phyloP scores from a whole-genome alignment of 768 basidiomycete species.

The Naganishia onofrii region DNA sequence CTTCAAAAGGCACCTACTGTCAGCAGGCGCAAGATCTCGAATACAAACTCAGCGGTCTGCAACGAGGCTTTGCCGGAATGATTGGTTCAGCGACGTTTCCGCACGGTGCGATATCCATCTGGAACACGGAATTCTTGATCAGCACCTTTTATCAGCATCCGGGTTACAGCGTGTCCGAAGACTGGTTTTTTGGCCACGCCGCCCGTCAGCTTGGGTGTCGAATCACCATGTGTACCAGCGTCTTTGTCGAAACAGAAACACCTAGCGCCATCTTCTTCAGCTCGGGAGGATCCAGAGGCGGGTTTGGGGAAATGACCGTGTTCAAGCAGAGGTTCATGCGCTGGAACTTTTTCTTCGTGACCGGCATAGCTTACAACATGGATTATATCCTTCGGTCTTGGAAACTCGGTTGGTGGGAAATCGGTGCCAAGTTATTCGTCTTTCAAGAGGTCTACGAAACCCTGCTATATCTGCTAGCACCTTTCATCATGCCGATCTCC shows the following conservation, averaged over 20 bases:
- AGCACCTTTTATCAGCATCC: slow-evolving; percentile 18
- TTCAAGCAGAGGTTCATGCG: slow-evolving; percentile 25
- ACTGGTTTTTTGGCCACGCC: slow-evolving; percentile 20
- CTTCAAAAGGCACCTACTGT: slow-evolving; percentile 6
- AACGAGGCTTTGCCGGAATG: slow-evolving; percentile 11
- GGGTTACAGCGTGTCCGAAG: slow-evolving; percentile 18
- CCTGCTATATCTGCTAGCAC: slow-evolving; percentile 24
- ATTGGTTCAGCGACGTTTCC: slow-evolving; percentile 17
- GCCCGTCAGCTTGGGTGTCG: slow-evolving; percentile 17
- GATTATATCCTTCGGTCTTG: slow-evolving; percentile 26
- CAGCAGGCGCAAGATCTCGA: slow-evolving; percentile 22
- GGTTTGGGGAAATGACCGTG: slow-evolving; percentile 24
- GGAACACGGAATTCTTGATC: slow-evolving; percentile 23
- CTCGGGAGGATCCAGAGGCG: slow-evolving; percentile 23
- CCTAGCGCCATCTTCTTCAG: slow-evolving; percentile 13
- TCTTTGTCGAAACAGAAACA: slow-evolving; percentile 17
- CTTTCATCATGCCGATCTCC: slow-evolving; percentile 22
- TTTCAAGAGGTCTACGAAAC: slow-evolving; percentile 27
- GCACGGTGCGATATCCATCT: slow-evolving; percentile 17
- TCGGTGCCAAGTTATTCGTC: slow-evolving; percentile 26
- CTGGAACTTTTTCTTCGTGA: slow-evolving; percentile 27
- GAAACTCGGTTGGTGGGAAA: slow-evolving; percentile 26
- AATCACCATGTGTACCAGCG: slow-evolving; percentile 20
- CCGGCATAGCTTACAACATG: slow-evolving; percentile 20
- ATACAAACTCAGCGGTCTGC: slow-evolving; percentile 20